Evolutionary conservation across 1,139 yeast species (phyloP).

Genomic region (Scheffersomyces titani): DNA sequence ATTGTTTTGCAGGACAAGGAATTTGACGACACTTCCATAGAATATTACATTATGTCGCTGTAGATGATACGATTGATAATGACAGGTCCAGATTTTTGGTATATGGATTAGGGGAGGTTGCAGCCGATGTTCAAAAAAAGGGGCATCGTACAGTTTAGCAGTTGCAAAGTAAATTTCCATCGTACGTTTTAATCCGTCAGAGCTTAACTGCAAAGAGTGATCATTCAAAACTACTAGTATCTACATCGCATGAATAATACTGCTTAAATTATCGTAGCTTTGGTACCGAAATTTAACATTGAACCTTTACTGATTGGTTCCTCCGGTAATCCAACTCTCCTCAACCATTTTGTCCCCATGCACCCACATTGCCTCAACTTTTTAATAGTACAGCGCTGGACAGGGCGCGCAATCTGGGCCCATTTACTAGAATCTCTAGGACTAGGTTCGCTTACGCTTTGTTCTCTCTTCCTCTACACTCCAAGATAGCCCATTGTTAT

Average conservation of each 20-base stretch:
- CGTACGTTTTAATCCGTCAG: too few relatives aligned
- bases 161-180: too few relatives aligned
- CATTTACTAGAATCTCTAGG: neutral
- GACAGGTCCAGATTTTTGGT: too few relatives aligned
- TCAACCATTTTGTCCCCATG: neutral
- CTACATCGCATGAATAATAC: too few relatives aligned
- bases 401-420: neutral
- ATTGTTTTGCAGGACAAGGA: neutral
- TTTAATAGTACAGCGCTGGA: neutral
- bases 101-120: too few relatives aligned
- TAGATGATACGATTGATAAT: too few relatives aligned
- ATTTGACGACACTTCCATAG: neutral
- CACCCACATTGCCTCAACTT: neutral
- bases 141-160: neutral
- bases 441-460: neutral
- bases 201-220: too few relatives aligned
- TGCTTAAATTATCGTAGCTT: neutral
- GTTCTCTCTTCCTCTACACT: neutral
- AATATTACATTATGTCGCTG: neutral
- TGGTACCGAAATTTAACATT: too few relatives aligned
- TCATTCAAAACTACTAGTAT: too few relatives aligned
- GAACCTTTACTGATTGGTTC: neutral
- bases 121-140: neutral
- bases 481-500: neutral
- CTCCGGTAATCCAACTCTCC: neutral